Evolutionary conservation across 2,329 filamentous ascomycete species (phyloP).

Genomic region (Alternaria arborescens): DNA sequence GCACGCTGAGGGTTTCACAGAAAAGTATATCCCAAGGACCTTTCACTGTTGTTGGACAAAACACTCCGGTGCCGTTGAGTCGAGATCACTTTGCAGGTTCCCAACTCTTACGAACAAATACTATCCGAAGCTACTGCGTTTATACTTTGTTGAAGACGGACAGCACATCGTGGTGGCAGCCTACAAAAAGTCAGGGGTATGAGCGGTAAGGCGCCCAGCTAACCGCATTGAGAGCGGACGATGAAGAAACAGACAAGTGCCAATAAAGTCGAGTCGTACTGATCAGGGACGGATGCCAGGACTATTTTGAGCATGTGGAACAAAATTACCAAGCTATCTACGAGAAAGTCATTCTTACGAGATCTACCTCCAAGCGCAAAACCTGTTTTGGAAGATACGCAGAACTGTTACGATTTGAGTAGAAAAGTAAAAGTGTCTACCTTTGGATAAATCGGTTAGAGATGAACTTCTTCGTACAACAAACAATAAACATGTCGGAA

Average conservation of each 20-base stretch:
- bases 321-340: not conserved
- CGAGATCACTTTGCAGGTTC: not conserved
- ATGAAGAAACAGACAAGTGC: constrained; percentile 2
- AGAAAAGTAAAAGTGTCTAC: too few species aligned
- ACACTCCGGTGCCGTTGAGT: not conserved
- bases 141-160: not conserved
- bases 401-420: too few species aligned
- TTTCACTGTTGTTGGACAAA: not conserved
- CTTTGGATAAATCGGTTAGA: too few species aligned
- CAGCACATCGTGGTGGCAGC: not conserved
- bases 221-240: not conserved
- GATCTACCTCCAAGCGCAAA: too few species aligned
- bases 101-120: not conserved
- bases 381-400: too few species aligned
- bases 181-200: not conserved
- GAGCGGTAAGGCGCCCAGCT: constrained; percentile 7
- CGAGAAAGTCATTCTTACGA: too few species aligned
- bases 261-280: constrained; percentile 5
- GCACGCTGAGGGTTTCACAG: not conserved
- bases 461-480: not conserved
- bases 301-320: not conserved
- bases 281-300: not conserved
- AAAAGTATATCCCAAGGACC: not conserved
- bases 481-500: not conserved
- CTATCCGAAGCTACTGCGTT: not conserved